phyloP scores from a whole-genome alignment of 768 basidiomycete genomes.

The Tricholoma terreum region DNA sequence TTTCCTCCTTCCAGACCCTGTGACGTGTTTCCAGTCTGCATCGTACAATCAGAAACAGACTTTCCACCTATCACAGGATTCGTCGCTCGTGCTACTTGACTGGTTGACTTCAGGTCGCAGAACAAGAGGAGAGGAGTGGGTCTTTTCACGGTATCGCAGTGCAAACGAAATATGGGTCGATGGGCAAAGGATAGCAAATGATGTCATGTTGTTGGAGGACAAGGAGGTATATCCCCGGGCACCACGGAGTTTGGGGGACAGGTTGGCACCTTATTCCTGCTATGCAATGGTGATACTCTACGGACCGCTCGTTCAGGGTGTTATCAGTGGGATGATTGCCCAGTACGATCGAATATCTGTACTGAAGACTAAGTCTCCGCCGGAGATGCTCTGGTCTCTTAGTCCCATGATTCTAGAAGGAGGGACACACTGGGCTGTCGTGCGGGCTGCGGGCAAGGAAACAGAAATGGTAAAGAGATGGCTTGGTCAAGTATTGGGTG shows the following conservation, averaged over 20 bases:
- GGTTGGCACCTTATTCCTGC: slow-evolving; percentile 79
- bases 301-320: slow-evolving; percentile 55
- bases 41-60: slow-evolving; percentile 82
- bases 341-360: slow-evolving; percentile 58
- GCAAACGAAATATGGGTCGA: slow-evolving; percentile 77
- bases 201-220: slow-evolving; percentile 75
- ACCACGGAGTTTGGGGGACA: slow-evolving; percentile 51
- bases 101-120: slow-evolving; percentile 91
- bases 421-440: slow-evolving; percentile 42
- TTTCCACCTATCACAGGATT: slow-evolving; percentile 58
- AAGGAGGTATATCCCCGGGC: slow-evolving; percentile 15
- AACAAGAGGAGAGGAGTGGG: slow-evolving; percentile 86
- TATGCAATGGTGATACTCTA: slow-evolving; percentile 84
- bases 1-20: slow-evolving; percentile 87
- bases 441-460: slow-evolving; percentile 74
- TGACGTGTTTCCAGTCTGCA: slow-evolving; percentile 86
- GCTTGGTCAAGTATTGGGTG: slow-evolving; percentile 54
- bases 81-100: slow-evolving; percentile 77
- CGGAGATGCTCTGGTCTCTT: slow-evolving; percentile 78
- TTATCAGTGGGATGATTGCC: slow-evolving; percentile 46
- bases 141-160: slow-evolving; percentile 79
- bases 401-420: slow-evolving; percentile 49
- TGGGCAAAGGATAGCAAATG: slow-evolving; percentile 65
- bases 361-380: slow-evolving; percentile 56
- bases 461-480: slow-evolving; percentile 73